Evolutionary conservation across 148 eudicot genomes (phyloP), one percentile per base, ranked within the genome.

Genomic region (Vaccinium vitisidaea): DNA sequence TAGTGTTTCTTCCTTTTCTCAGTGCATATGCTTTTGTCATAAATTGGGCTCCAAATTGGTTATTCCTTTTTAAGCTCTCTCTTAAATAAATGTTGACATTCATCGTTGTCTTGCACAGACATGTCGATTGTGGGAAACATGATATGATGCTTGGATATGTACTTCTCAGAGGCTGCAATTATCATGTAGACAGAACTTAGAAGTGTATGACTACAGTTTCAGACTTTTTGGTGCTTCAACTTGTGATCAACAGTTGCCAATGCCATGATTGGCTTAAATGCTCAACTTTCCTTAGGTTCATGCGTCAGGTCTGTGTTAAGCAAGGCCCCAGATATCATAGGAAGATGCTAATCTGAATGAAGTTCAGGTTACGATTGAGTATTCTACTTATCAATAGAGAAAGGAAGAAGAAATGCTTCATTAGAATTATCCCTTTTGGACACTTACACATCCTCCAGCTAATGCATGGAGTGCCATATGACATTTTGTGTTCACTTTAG

Each of bases 111-210:
- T 97, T 67, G 96, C 94, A 87, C 95, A 97, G 84, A 89, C 93
- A 97, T 92, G 98, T 95, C 80, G 90, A 92, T 32, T 97, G 98
- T 97, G 98, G 97, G 58, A 81, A 85, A 46, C 91, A 95, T 79
- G 98, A 94, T 86, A 84, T 78, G 98, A 94, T 91, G 96, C 95
- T 81, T 96, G 93, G 85, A 90, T 95, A 75, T 94, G 94, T 56
- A 95, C 93, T 77, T 93, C 98, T 65, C 98, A 93, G 83, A 90
- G 96, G 88, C 89, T 97, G 82, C 95, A 95, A 81, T 88, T 97
- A 87, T 96, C 99, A 88, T 97, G 98, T 96, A 83, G 16, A 16
- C 67, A 18, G 15, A 14, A 55, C 1, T 14, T 58, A 58, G n/a
- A 30, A 83, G 39, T 5, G 19, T 48, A 23, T 39, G 53, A 58